These are phyloP conservation scores for Oryza australiensis DNA, from an alignment of 176 grass and related monocot genomes.

Conservation along the genomic window DNA sequence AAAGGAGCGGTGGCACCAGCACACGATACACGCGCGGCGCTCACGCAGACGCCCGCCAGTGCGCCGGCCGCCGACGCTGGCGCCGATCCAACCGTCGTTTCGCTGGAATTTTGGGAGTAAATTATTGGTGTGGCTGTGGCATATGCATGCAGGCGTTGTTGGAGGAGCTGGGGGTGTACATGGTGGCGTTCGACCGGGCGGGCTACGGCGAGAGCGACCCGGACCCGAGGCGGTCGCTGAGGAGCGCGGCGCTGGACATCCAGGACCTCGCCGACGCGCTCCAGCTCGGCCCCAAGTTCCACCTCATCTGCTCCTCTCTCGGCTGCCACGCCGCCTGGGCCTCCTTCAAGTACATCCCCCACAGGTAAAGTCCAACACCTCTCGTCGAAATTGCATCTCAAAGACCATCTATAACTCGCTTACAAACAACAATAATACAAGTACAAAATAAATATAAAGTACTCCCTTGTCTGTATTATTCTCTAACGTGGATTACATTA, in stretches of 20 bases:
- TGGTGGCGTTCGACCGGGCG: conserved; percentile 77
- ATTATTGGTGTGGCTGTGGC: too few species aligned
- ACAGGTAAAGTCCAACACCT: conserved; percentile 22
- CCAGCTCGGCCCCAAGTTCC: conserved; percentile 55
- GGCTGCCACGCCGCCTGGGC: conserved; percentile 81
- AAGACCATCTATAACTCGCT: too few species aligned
- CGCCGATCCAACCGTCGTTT: too few species aligned
- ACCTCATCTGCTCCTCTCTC: conserved; percentile 64
- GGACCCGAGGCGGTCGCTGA: conserved; percentile 48
- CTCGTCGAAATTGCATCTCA: too few species aligned
- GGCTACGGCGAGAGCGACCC: conserved; percentile 88
- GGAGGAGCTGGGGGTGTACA: conserved; percentile 66
- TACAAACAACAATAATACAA: too few species aligned
- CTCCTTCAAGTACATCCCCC: conserved; percentile 68
- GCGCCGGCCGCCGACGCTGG: too few species aligned
- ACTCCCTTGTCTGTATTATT: too few species aligned
- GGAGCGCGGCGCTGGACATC: conserved; percentile 63
- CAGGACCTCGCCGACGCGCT: conserved; percentile 75
- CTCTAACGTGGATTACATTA: too few species aligned
- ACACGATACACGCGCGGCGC: background rate
- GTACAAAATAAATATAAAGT: too few species aligned
- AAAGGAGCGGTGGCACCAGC: background rate
- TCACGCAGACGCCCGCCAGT: too few species aligned
- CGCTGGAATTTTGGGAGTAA: too few species aligned
- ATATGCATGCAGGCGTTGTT: conserved; percentile 42